Evolutionary conservation across 139 green algal species (phyloP).

Genomic region (Diplosphaera chodatii): DNA sequence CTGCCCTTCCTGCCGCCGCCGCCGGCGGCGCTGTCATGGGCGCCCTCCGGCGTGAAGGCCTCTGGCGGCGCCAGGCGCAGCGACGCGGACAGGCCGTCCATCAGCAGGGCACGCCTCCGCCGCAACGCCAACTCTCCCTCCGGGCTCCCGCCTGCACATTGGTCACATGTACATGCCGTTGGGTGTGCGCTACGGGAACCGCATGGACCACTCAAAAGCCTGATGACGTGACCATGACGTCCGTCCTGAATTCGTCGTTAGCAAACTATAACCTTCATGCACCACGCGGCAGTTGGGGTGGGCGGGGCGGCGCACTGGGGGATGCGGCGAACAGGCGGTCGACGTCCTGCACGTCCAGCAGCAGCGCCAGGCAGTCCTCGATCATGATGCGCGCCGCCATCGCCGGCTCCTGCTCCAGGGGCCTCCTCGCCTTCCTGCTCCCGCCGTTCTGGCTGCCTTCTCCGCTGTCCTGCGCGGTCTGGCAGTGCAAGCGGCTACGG

Average conservation of each 20-base stretch:
- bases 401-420: slow-evolving; percentile 82
- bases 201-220: too few species aligned
- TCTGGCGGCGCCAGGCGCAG: slow-evolving; percentile 55
- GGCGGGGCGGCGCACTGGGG: not conserved
- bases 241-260: too few species aligned
- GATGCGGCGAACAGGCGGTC: slow-evolving; percentile 58
- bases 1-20: not conserved
- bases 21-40: too few species aligned
- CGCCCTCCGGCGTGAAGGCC: too few species aligned
- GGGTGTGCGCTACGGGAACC: too few species aligned
- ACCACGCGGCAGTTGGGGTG: too few species aligned
- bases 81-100: slow-evolving; percentile 57
- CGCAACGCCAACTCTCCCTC: slow-evolving; percentile 36
- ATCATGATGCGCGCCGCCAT: slow-evolving; percentile 93
- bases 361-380: slow-evolving; percentile 88
- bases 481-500: too few species aligned
- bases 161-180: too few species aligned
- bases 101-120: slow-evolving; percentile 47
- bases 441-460: too few species aligned
- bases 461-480: too few species aligned
- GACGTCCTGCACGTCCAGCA: slow-evolving; percentile 91
- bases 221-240: too few species aligned
- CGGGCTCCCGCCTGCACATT: not conserved
- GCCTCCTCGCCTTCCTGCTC: slow-evolving; percentile 8
- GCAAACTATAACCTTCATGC: too few species aligned